phyloP scores from a whole-genome alignment of 176 grass and related monocot genomes.

The Lolium rigidum region DNA sequence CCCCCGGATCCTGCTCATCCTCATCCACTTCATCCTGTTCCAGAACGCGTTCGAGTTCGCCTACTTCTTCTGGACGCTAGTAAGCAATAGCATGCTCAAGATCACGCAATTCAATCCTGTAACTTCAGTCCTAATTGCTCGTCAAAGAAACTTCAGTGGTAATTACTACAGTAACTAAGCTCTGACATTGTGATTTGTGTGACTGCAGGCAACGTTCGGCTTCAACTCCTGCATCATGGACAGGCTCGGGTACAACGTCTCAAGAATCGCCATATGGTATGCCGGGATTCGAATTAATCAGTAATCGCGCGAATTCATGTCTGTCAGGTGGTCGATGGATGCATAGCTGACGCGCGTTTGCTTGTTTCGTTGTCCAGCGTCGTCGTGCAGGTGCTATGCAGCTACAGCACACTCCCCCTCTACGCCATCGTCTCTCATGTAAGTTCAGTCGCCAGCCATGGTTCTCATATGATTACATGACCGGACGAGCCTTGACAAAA shows the following conservation, averaged over 20 bases:
- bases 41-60: conserved; percentile 83
- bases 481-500: background rate
- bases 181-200: background rate
- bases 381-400: conserved; percentile 65
- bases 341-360: background rate
- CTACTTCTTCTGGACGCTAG: conserved; percentile 80
- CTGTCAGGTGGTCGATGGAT: background rate
- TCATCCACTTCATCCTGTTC: conserved; percentile 94
- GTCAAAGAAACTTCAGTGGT: too few species aligned
- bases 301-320: background rate
- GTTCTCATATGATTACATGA: background rate
- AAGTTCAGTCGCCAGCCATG: background rate
- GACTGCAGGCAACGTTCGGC: conserved; percentile 49
- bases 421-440: conserved; percentile 91
- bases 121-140: too few species aligned
- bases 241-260: conserved; percentile 14
- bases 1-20: conserved; percentile 58
- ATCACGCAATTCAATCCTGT: too few species aligned
- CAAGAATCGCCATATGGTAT: conserved; percentile 53
- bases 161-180: too few species aligned
- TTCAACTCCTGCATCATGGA: conserved; percentile 75
- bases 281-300: background rate
- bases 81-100: conserved; percentile 33
- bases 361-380: conserved; percentile 47
- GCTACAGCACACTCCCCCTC: conserved; percentile 88